Percentiles rank a stretch among this genome's conserved stretches.
Evolutionary conservation across 495 filamentous ascomycete genomes (phyloP).

Genomic region (Hypoxylon trugodes): DNA sequence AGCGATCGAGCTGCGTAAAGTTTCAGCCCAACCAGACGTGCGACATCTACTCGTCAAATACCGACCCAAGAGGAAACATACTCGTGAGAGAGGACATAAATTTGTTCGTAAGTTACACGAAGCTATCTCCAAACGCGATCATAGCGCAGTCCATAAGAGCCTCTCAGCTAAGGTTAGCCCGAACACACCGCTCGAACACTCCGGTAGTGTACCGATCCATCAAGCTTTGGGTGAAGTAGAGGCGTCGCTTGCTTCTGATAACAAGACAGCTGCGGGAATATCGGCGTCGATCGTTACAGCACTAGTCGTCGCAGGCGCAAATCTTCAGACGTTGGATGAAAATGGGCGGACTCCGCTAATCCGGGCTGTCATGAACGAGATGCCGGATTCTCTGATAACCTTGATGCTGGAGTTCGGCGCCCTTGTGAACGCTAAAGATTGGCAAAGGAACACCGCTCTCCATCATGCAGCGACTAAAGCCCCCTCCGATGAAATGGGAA

Average conservation of each 20-base stretch:
- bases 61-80: background rate
- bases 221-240: constrained; percentile 19
- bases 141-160: constrained; percentile 25
- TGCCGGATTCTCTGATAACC: constrained; percentile 36
- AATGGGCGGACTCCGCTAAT: constrained; percentile 46
- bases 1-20: constrained; percentile 20
- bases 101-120: constrained; percentile 18
- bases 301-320: constrained; percentile 44
- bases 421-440: constrained; percentile 32
- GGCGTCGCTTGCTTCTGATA: constrained; percentile 23
- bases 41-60: constrained; percentile 27
- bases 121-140: constrained; percentile 20
- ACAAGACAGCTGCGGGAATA: constrained; percentile 7
- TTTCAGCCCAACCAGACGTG: constrained; percentile 15
- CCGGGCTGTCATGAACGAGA: constrained; percentile 35
- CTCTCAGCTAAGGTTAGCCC: constrained; percentile 27
- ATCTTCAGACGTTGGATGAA: constrained; percentile 40
- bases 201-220: constrained; percentile 20
- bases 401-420: constrained; percentile 43
- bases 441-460: constrained; percentile 38
- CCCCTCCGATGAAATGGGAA: constrained; percentile 33
- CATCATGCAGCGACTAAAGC: constrained; percentile 41
- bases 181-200: constrained; percentile 14
- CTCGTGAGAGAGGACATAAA: constrained; percentile 3
- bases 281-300: constrained; percentile 43